Evolutionary conservation across 163 green algal species (phyloP).

Genomic region (Dunaliella salina): DNA sequence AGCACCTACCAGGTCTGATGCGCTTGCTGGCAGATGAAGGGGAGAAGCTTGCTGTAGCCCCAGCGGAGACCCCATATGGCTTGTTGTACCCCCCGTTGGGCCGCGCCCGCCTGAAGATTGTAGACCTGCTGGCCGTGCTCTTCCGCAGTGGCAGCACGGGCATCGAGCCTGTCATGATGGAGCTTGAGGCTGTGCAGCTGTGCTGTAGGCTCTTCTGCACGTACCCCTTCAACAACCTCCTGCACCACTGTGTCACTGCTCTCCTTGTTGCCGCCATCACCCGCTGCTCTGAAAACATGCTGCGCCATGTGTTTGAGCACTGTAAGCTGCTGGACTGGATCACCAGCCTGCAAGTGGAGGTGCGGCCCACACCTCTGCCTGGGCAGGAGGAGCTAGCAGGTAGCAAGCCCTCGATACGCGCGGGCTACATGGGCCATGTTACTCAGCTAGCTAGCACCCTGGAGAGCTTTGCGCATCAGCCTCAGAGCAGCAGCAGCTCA

Average conservation of each 20-base stretch:
- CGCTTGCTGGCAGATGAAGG: constrained; percentile 23
- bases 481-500: neutral
- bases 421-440: constrained; percentile 86
- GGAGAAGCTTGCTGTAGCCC: neutral
- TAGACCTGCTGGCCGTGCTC: constrained; percentile 83
- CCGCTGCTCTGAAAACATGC: constrained; percentile 35
- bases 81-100: constrained; percentile 67
- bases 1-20: constrained; percentile 48
- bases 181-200: constrained; percentile 35
- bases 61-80: constrained; percentile 72
- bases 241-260: constrained; percentile 78
- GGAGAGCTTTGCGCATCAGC: constrained; percentile 7
- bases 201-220: constrained; percentile 70
- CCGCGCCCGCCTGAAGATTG: constrained; percentile 65
- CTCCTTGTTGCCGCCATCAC: constrained; percentile 60
- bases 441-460: constrained; percentile 73
- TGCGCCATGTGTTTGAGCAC: constrained; percentile 65
- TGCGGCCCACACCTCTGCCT: constrained; percentile 40
- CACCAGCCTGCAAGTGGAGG: constrained; percentile 44
- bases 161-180: constrained; percentile 58
- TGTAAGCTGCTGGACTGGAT: constrained; percentile 73
- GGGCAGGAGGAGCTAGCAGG: constrained; percentile 25
- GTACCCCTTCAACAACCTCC: constrained; percentile 95
- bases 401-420: constrained; percentile 47
- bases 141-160: constrained; percentile 58